Base-by-base conservation (phyloP, 1,139 yeast species). In the Arxiozyma slooffiae region DNA sequence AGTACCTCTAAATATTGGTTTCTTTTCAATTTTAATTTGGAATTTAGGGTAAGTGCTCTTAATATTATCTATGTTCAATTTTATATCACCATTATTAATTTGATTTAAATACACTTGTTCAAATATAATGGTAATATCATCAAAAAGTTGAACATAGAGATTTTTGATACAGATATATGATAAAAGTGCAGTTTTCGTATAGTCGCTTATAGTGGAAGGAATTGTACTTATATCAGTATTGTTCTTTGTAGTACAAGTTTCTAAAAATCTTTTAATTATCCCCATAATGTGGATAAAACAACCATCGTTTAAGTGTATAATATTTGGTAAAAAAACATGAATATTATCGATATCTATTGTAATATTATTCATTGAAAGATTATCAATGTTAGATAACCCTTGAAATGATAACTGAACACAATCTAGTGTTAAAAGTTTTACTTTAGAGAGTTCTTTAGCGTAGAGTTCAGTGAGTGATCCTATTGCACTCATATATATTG, bases 401-500 rank as follows among this genome's bases (percentile, higher is more conserved):
- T 76, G 76, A 57, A 82, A 80, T 16, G 72, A 34, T 14, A 42
- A 11, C 30, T 42, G 45, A 30, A 42, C 22, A 18, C 59, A 53
- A 58, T 76, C 74, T 18, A 80, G 60, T 53, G 30, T 17, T 1
- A 61, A 7, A 7, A 61, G 43, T 23, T 49, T 46, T 18, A 54
- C 44, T 9, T 50, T 30, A n/a, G 57, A 60, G 18, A 57, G 46
- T 50, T 54, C 30, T 48, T 51, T 43, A 36, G 61, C 44, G 4
- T 16, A 9, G 7, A 21, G 14, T 18, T 45, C 43, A 8, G n/a
- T 21, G 16, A 34, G 38, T 60, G 62, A 21, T 66, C 83, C 80
- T 2, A 81, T 72, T 1, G 96, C 95, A 67, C 95, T 86, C 90
- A 86, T 80, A 62, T 86, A 88, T 36, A 88, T 76, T 1, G 94